These are phyloP conservation scores for Lasiodiplodia citricola DNA, from an alignment of 2,329 filamentous ascomycete genomes.

Conservation along the genomic window DNA sequence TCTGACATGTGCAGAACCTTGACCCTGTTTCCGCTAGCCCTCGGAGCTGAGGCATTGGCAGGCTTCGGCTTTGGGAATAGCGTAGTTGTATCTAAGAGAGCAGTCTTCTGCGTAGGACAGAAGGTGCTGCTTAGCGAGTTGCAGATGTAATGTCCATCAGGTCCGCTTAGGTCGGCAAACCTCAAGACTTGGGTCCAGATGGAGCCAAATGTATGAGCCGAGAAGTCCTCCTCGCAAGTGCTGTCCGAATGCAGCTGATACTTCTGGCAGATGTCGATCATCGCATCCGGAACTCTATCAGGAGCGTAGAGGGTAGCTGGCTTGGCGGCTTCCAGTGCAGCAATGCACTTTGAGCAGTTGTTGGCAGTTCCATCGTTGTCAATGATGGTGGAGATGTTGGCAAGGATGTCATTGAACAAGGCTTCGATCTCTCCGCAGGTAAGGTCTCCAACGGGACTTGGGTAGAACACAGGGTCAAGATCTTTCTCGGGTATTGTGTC, in stretches of 20 bases:
- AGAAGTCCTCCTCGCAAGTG: constrained; percentile 56
- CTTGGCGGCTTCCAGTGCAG: constrained; percentile 57
- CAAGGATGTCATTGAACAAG: constrained; percentile 50
- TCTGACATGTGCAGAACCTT: constrained; percentile 64
- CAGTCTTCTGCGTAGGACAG: constrained; percentile 54
- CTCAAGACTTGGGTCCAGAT: constrained; percentile 64
- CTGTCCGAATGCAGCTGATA: constrained; percentile 54
- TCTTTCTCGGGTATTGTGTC: constrained; percentile 56
- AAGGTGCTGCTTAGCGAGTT: constrained; percentile 54
- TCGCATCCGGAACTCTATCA: constrained; percentile 53
- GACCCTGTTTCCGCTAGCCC: constrained; percentile 58
- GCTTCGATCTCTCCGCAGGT: constrained; percentile 46
- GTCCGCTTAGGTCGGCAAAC: constrained; percentile 57
- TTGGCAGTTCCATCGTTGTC: constrained; percentile 38
- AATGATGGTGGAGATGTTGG: constrained; percentile 55
- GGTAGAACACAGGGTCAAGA: constrained; percentile 58
- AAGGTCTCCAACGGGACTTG: constrained; percentile 54
- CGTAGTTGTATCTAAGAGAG: constrained; percentile 50
- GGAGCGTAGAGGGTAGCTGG: constrained; percentile 57
- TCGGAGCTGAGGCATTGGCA: constrained; percentile 48
- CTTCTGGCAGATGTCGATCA: constrained; percentile 58
- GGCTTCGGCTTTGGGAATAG: constrained; percentile 61
- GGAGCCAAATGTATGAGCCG: constrained; percentile 56
- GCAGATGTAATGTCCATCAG: constrained; percentile 65
- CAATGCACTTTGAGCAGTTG: constrained; percentile 61